Base-by-base conservation (phyloP, 1,139 yeast genomes). In the Taiozyma sp. region DNA sequence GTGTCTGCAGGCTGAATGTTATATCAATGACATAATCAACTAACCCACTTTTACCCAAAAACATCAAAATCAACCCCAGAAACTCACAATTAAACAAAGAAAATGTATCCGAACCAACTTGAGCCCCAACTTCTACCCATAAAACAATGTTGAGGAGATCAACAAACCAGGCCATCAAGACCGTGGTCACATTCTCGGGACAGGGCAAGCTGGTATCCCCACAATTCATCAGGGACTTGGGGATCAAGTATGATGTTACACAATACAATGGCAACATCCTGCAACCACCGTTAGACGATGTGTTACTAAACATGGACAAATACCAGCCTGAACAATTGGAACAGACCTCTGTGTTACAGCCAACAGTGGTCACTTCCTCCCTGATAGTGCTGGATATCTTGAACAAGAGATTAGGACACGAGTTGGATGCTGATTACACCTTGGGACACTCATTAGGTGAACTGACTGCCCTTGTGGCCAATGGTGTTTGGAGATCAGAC, bases 381-480 rank as follows among this genome's bases (percentile, higher is more conserved):
- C 66, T 65, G 51, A 61, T 72, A 6, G 61, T 70, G 10, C 52
- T 64, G 43, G 62, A 69, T 26, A 51, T 70, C 9, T 28, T 72
- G 35, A 43, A 34, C 11, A 58, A 62, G 24, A 47, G 52, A 8
- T 53, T 60, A 1, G 68, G 63, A 7, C 42, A 66, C n/a, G 61
- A 62, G 46, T 49, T 73, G 30, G 60, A 64, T 10, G 52, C 58
- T 1, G 53, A 58, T 2, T 71, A 56, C 51, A 44, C 72, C 6
- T 55, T 80, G 59, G 86, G 87, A 16, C 86, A 81, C 59, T 80
- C 86, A 1, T 62, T 81, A 37, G 87, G 86, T 6, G 86, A 81
- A 62, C 70, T 79, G 55, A 69, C 81, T 2, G 75, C 80, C 0
- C 65, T 77, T 45, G 62, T 72, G 10, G 63, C 75, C 11, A 69